Percentiles rank a stretch among this genome's conserved stretches.
These are phyloP conservation scores for Phialocephala sp. DNA, from an alignment of 2,329 filamentous ascomycete genomes.

Conservation along the genomic window DNA sequence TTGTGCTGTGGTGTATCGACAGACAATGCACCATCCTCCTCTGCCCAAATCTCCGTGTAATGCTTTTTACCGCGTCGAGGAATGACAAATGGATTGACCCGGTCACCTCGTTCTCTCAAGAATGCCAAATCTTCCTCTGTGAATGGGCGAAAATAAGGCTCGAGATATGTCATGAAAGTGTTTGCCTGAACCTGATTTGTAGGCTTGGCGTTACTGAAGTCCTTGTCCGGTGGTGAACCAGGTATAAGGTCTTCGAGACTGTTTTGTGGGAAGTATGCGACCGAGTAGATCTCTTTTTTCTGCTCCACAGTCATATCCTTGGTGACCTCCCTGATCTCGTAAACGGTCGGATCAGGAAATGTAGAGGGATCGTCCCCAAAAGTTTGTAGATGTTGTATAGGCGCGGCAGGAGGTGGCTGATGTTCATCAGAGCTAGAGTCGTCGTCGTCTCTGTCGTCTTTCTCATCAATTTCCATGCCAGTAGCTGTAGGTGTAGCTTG, in stretches of 20 bases:
- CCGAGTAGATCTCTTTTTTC: constrained; percentile 85
- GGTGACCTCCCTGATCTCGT: constrained; percentile 81
- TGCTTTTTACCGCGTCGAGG: constrained; percentile 83
- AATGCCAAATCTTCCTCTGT: constrained; percentile 95
- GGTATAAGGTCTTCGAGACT: constrained; percentile 86
- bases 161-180: constrained; percentile 90
- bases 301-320: constrained; percentile 84
- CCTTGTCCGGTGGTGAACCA: constrained; percentile 88
- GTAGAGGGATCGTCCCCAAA: constrained; percentile 92
- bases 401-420: constrained; percentile 64
- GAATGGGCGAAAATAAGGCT: constrained; percentile 88
- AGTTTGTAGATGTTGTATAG: constrained; percentile 72
- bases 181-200: constrained; percentile 92
- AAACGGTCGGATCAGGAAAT: constrained; percentile 91
- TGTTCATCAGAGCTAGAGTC: constrained; percentile 60
- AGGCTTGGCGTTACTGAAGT: constrained; percentile 94
- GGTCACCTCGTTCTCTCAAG: constrained; percentile 86
- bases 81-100: constrained; percentile 82
- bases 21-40: constrained; percentile 84
- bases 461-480: constrained; percentile 65
- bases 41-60: constrained; percentile 91
- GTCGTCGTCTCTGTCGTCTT: constrained; percentile 58
- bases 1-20: constrained; percentile 69
- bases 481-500: constrained; percentile 47
- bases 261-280: constrained; percentile 79